Evolutionary conservation across 2,329 filamentous ascomycete species (phyloP).

Genomic region (Nannizzia gypsea): DNA sequence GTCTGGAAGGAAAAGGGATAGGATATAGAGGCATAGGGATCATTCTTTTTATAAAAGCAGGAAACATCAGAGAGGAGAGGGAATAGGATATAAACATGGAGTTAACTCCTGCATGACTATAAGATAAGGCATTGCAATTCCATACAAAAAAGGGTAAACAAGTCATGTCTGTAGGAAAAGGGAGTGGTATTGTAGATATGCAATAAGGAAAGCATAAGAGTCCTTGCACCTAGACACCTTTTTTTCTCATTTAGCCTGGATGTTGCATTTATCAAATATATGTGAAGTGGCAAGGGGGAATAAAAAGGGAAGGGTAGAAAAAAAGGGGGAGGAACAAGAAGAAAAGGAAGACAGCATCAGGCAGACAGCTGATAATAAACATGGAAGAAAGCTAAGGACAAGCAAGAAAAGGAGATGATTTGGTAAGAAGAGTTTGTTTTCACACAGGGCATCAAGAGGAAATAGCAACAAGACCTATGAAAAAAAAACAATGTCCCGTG

Average conservation of each 20-base stretch:
- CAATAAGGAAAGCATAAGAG: neutral
- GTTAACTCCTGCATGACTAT: slow-evolving; percentile 3
- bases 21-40: neutral
- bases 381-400: neutral
- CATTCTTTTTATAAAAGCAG: neutral
- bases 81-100: neutral
- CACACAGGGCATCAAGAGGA: slow-evolving; percentile 4
- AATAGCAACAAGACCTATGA: slow-evolving; percentile 9
- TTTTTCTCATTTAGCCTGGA: neutral
- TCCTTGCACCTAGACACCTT: slow-evolving; percentile 5
- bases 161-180: neutral
- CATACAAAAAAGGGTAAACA: neutral
- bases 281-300: neutral
- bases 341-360: neutral
- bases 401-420: neutral
- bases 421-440: neutral
- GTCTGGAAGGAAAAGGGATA: neutral
- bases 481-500: slow-evolving; percentile 6
- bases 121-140: neutral
- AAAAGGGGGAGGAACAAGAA: neutral
- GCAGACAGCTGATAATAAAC: neutral
- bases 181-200: neutral
- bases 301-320: neutral
- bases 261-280: slow-evolving; percentile 1
- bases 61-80: neutral